phyloP scores from a whole-genome alignment of 306 rosid genomes.

The Fragaria vesca region DNA sequence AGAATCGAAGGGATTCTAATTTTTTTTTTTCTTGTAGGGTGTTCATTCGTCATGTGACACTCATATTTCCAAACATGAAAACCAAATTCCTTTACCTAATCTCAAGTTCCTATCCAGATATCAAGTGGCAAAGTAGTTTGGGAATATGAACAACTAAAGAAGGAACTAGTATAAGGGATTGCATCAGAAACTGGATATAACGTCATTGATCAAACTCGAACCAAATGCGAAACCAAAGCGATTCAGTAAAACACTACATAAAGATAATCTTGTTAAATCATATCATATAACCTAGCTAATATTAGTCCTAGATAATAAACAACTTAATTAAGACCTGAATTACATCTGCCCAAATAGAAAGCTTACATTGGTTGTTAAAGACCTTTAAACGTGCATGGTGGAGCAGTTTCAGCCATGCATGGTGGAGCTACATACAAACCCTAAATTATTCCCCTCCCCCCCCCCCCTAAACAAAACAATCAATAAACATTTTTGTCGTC shows the following conservation, averaged over 20 bases:
- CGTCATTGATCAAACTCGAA: not conserved
- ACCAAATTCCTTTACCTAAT: not conserved
- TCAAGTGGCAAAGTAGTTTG: not conserved
- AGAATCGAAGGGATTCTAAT: not conserved
- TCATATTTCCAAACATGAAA: not conserved
- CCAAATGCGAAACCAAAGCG: not conserved
- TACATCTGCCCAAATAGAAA: not conserved
- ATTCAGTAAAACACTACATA: not conserved
- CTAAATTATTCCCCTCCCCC: not conserved
- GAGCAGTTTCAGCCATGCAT: conserved; percentile 24
- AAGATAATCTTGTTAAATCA: not conserved
- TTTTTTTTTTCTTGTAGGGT: not conserved
- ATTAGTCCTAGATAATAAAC: not conserved
- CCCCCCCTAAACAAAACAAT: not conserved
- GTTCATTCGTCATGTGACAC: not conserved
- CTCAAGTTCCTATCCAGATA: not conserved
- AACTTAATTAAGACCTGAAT: not conserved
- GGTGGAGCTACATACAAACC: conserved; percentile 8
- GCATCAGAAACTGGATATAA: not conserved
- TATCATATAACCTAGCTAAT: not conserved
- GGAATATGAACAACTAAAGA: not conserved
- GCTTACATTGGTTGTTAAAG: not conserved
- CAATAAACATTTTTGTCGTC: not conserved
- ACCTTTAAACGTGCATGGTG: conserved; percentile 1
- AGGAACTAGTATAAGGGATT: not conserved